A percentile compares a stretch with the other conserved stretches of the same genome.
Evolutionary conservation across 2,329 filamentous ascomycete genomes (phyloP).

Genomic region (Xylaria sp.): DNA sequence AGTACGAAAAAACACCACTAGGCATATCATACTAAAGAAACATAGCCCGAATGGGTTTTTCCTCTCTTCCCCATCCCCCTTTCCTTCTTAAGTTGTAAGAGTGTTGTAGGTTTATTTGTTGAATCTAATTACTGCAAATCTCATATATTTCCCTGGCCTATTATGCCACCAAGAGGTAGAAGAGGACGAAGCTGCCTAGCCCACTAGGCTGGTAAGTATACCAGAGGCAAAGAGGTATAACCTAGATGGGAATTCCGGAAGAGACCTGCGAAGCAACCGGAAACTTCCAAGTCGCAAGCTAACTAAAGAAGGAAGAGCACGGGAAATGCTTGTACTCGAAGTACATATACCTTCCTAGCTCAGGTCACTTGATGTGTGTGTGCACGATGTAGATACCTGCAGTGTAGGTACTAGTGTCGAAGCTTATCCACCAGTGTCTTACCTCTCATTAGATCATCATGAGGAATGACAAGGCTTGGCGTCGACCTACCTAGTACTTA

Average conservation of each 20-base stretch:
- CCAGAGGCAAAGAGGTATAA: too few relatives aligned
- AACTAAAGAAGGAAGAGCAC: constrained; percentile 16
- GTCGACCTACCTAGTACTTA: neutral
- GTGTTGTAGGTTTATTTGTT: neutral
- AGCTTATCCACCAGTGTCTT: constrained; percentile 7
- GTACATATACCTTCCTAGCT: constrained; percentile 3
- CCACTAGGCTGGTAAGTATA: too few relatives aligned
- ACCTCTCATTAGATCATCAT: constrained; percentile 11
- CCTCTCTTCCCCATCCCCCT: too few relatives aligned
- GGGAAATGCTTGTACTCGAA: neutral
- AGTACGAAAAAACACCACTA: neutral
- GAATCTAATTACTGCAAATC: neutral
- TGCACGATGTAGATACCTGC: neutral
- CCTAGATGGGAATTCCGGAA: too few relatives aligned
- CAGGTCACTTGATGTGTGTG: neutral
- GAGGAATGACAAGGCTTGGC: constrained; percentile 11
- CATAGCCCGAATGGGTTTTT: neutral
- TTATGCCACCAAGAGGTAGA: too few relatives aligned
- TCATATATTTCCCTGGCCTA: neutral
- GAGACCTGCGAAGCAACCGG: constrained; percentile 2
- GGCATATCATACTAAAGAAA: neutral
- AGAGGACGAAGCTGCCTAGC: too few relatives aligned
- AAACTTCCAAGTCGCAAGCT: constrained; percentile 1
- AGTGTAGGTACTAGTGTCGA: neutral
- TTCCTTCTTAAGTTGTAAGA: neutral